Evolutionary conservation across 495 filamentous ascomycete genomes (phyloP), one percentile per base, ranked within the genome.

Genomic region (Hypomontagnella submonticulosa): DNA sequence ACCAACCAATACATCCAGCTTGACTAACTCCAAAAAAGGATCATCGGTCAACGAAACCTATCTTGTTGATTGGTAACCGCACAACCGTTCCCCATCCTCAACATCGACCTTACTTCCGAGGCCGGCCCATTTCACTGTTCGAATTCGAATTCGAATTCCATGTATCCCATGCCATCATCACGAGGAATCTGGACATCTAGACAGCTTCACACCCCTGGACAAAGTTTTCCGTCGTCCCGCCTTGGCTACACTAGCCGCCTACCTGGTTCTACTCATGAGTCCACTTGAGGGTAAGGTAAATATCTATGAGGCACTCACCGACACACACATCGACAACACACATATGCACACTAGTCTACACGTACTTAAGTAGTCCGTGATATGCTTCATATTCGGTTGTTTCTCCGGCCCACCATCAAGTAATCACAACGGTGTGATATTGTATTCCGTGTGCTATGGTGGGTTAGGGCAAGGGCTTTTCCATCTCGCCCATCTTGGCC

Each of bases 391-490:
- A 41, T 57, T 42, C 19, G 32, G 27, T 46, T 41, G 46, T 32
- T 38, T 49, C 46, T 61, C 19, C 32, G 11, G 55, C 60, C 60
- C 66, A 61, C 60, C 53, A 16, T 51, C 43, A 57, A 62, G 60
- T 61, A 63, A 66, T 58, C 37, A 60, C 49, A 60, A 47, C 46
- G 43, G 19, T 49, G 55, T 64, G 61, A 66, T 67, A 43, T 47
- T 20, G 36, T 18, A 46, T 55, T 16, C 46, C 52, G 7, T 13
- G 47, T 9, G 13, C 40, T 34, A 69, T 37, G 36, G 34, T 50
- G 57, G 18, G 53, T 63, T 70, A 72, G 67, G 70, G 60, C 47
- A 70, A 70, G 67, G 70, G 67, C 50, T 63, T 72, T 47, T 42
- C 32, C 40, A 42, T 40, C 13, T 19, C 15, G 36, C 27, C 42